Evolutionary conservation across 1,284 basidiomycete genomes (phyloP).

Genomic region (Athelia psychrophila): DNA sequence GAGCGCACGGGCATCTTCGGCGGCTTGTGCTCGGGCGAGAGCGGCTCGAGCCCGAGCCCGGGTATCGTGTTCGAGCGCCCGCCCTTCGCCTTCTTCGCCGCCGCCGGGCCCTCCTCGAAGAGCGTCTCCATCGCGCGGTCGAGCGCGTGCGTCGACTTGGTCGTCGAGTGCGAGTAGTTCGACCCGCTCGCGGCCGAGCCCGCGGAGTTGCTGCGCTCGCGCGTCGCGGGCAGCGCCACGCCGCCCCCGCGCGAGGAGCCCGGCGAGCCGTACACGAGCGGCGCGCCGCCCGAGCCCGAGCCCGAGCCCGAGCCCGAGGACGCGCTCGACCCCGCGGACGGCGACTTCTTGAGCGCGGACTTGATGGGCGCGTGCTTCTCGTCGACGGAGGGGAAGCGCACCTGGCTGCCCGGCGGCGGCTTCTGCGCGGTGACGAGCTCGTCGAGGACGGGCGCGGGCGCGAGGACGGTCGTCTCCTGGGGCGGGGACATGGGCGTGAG

Average conservation of each 20-base stretch:
- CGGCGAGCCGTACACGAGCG: slow-evolving; percentile 24
- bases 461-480: no score
- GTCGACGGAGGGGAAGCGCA: slow-evolving; percentile 29
- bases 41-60: slow-evolving; percentile 22
- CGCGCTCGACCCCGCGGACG: slow-evolving; percentile 4
- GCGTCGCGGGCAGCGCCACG: slow-evolving; percentile 8
- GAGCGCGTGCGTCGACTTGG: slow-evolving; percentile 28
- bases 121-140: slow-evolving; percentile 50
- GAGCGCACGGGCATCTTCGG: slow-evolving; percentile 55
- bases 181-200: slow-evolving; percentile 13
- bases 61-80: slow-evolving; percentile 12
- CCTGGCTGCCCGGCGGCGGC: slow-evolving; percentile 14
- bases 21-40: slow-evolving; percentile 40
- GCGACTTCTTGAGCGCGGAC: slow-evolving; percentile 23
- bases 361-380: slow-evolving; percentile 3
- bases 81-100: slow-evolving; percentile 14
- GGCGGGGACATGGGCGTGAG: no score
- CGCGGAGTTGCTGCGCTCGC: slow-evolving; percentile 10
- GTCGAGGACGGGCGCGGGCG: no score
- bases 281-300: no score
- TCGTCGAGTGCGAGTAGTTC: slow-evolving; percentile 17
- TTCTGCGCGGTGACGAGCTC: slow-evolving; percentile 14
- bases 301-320: no score
- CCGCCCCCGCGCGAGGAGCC: slow-evolving; percentile 23
- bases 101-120: slow-evolving; percentile 39